These are phyloP conservation scores for Physocladia obscura DNA, from an alignment of 192 early-diverging fungal genomes.

Conservation along the genomic window DNA sequence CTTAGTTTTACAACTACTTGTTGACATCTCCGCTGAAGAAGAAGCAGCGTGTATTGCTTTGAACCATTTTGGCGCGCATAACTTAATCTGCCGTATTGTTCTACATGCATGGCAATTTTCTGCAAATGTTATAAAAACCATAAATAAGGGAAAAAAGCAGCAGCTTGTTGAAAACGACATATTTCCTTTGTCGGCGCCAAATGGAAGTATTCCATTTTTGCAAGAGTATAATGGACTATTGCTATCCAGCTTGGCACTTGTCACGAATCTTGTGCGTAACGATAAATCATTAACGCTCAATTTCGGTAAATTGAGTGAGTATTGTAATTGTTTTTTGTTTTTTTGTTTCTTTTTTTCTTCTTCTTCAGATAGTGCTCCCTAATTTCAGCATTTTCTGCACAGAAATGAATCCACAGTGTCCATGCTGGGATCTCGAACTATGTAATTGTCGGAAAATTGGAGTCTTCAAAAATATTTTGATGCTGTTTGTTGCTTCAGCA, in stretches of 20 bases:
- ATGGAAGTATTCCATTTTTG: not conserved
- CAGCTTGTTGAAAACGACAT: no score
- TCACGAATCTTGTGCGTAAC: constrained; percentile 15
- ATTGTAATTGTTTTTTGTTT: not conserved
- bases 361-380: not conserved
- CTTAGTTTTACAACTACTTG: not conserved
- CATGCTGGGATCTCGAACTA: no score
- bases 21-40: constrained; percentile 12
- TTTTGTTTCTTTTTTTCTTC: not conserved
- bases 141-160: not conserved
- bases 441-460: no score
- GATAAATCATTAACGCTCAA: not conserved
- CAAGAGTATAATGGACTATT: constrained; percentile 10
- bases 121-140: not conserved
- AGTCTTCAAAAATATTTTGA: no score
- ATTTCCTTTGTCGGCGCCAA: not conserved
- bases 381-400: not conserved
- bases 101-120: not conserved
- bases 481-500: not conserved
- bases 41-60: not conserved
- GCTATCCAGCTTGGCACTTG: constrained; percentile 3
- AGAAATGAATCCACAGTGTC: not conserved
- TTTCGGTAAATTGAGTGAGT: constrained; percentile 1
- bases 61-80: not conserved
- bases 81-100: not conserved